Evolutionary conservation across 345 rosid species (phyloP).

Genomic region (Ceriops zippeliana): DNA sequence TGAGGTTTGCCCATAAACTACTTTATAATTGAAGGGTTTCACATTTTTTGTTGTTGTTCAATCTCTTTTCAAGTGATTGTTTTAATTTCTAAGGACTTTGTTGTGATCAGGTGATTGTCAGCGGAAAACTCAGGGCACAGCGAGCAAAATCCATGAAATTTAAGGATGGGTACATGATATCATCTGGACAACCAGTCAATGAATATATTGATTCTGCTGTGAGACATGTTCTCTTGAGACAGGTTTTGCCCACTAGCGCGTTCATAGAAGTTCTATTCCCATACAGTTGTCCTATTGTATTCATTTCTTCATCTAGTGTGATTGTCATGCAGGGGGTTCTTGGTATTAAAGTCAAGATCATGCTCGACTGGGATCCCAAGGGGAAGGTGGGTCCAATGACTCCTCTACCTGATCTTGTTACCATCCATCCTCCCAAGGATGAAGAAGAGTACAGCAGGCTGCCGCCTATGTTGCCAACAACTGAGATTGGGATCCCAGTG

Average conservation of each 20-base stretch:
- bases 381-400: constrained; percentile 74
- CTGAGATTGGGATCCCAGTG: constrained; percentile 38
- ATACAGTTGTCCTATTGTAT: background rate
- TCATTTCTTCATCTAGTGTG: background rate
- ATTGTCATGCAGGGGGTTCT: constrained; percentile 59
- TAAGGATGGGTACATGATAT: constrained; percentile 94
- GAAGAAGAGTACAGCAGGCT: constrained; percentile 36
- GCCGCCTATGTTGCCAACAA: constrained; percentile 13
- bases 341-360: constrained; percentile 81
- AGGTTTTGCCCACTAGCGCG: constrained; percentile 36
- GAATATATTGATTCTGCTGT: constrained; percentile 92
- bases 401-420: constrained; percentile 78
- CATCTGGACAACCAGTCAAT: constrained; percentile 87
- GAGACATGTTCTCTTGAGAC: constrained; percentile 82
- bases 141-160: constrained; percentile 96
- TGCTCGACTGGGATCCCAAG: constrained; percentile 90
- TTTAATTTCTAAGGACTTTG: background rate
- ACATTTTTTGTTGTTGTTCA: background rate
- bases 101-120: constrained; percentile 69
- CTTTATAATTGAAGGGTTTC: background rate
- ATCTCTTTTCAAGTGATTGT: background rate
- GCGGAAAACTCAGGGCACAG: constrained; percentile 84
- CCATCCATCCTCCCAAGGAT: constrained; percentile 76
- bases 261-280: background rate
- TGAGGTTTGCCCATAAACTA: constrained; percentile 39